Evolutionary conservation across 345 rosid species (phyloP).

Genomic region (Lepidium aucheri): DNA sequence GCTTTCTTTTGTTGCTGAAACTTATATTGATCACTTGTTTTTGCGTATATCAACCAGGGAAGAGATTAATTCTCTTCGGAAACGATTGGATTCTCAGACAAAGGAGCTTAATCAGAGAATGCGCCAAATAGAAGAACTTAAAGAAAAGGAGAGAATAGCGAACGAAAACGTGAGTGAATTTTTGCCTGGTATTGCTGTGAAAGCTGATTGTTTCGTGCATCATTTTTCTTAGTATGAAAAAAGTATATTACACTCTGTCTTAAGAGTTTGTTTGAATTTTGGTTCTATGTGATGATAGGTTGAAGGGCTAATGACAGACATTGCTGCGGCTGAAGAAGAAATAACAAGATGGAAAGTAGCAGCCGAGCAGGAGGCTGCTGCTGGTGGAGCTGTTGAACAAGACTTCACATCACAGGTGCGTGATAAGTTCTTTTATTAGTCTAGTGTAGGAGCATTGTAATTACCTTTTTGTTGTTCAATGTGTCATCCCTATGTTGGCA

Average conservation of each 20-base stretch:
- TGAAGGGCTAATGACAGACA: conserved; percentile 96
- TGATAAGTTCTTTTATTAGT: not conserved
- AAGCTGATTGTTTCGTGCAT: not conserved
- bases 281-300: conserved; percentile 35
- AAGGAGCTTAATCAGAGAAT: conserved; percentile 69
- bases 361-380: conserved; percentile 99
- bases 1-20: not conserved
- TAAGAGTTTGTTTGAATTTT: not conserved
- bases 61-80: conserved; percentile 58
- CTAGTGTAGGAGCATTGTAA: not conserved
- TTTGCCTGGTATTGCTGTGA: not conserved
- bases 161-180: conserved; percentile 77
- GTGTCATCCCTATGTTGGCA: not conserved
- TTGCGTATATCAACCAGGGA: conserved; percentile 49
- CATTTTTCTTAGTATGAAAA: not conserved
- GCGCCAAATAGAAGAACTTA: conserved; percentile 71
- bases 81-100: conserved; percentile 61
- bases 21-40: not conserved
- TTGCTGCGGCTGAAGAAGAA: conserved; percentile 98
- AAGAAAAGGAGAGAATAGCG: conserved; percentile 84
- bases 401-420: conserved; percentile 68
- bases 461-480: not conserved
- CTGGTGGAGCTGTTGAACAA: conserved; percentile 89
- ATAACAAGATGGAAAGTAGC: conserved; percentile 97
- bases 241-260: not conserved